Conservation (phyloP, 352 stramenopile genomes). For the Phytophthora gonapodyides region DNA sequence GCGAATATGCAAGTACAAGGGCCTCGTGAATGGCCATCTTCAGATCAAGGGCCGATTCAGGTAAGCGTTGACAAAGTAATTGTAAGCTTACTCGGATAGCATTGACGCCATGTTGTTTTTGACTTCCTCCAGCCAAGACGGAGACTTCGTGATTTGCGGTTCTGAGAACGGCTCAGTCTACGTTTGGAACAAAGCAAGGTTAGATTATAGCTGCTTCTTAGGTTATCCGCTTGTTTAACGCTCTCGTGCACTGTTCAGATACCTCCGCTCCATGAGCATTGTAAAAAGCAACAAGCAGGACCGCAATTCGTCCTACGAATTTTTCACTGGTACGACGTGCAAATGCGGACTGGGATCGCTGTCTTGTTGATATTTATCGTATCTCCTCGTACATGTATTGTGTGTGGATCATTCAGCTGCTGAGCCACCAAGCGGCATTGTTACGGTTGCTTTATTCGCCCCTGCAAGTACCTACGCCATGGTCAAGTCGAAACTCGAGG, state of each 20-base stretch:
- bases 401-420: slow-evolving; percentile 41
- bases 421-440: slow-evolving; percentile 71
- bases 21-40: slow-evolving; percentile 84
- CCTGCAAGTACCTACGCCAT: slow-evolving; percentile 82
- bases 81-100: neutral
- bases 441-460: slow-evolving; percentile 81
- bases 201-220: too few relatives aligned
- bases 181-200: slow-evolving; percentile 86
- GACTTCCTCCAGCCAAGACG: slow-evolving; percentile 79
- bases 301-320: slow-evolving; percentile 81
- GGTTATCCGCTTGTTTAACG: too few relatives aligned
- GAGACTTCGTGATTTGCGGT: slow-evolving; percentile 86
- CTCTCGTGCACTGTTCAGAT: slow-evolving; percentile 25
- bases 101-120: neutral
- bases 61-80: slow-evolving; percentile 25
- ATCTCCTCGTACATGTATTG: neutral
- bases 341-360: neutral
- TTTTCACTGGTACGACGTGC: slow-evolving; percentile 64
- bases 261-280: slow-evolving; percentile 54
- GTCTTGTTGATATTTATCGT: neutral
- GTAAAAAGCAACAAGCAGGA: slow-evolving; percentile 78
- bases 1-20: slow-evolving; percentile 93
- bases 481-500: slow-evolving; percentile 76
- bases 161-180: slow-evolving; percentile 87
- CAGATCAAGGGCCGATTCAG: slow-evolving; percentile 88